These are phyloP conservation scores for Cladophialophora chaetospira DNA, from an alignment of 2,329 filamentous ascomycete genomes.

Conservation along the genomic window DNA sequence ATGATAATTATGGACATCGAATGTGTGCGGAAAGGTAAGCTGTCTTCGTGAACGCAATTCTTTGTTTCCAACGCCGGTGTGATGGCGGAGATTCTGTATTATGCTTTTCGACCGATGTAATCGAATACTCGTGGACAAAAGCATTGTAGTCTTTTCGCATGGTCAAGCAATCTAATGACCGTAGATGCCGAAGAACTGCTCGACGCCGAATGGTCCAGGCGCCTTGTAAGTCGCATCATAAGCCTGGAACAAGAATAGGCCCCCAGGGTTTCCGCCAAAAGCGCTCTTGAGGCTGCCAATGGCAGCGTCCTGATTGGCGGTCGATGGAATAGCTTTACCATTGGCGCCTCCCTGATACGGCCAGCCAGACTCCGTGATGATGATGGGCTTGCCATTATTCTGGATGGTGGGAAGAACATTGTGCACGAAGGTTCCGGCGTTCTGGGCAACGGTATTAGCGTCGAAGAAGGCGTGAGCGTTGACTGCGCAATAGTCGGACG, in stretches of 20 bases:
- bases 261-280: slow-evolving; percentile 54
- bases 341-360: slow-evolving; percentile 69
- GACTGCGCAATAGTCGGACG: slow-evolving; percentile 75
- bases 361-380: slow-evolving; percentile 86
- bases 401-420: slow-evolving; percentile 54
- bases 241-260: slow-evolving; percentile 73
- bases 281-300: slow-evolving; percentile 63
- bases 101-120: slow-evolving; percentile 4
- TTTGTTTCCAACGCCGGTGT: background rate
- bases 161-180: slow-evolving; percentile 17
- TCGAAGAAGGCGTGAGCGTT: slow-evolving; percentile 89
- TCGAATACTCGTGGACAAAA: slow-evolving; percentile 1
- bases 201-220: slow-evolving; percentile 68
- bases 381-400: slow-evolving; percentile 58
- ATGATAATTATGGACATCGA: background rate
- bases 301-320: slow-evolving; percentile 67
- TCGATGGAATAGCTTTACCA: slow-evolving; percentile 67
- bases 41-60: background rate
- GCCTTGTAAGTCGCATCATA: slow-evolving; percentile 81
- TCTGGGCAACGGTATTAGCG: slow-evolving; percentile 56
- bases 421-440: slow-evolving; percentile 68
- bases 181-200: slow-evolving; percentile 70
- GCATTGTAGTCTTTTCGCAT: background rate
- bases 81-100: background rate
- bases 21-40: too few relatives aligned